Conservation (phyloP, 306 rosid species). For the Cicer yamashitae region DNA sequence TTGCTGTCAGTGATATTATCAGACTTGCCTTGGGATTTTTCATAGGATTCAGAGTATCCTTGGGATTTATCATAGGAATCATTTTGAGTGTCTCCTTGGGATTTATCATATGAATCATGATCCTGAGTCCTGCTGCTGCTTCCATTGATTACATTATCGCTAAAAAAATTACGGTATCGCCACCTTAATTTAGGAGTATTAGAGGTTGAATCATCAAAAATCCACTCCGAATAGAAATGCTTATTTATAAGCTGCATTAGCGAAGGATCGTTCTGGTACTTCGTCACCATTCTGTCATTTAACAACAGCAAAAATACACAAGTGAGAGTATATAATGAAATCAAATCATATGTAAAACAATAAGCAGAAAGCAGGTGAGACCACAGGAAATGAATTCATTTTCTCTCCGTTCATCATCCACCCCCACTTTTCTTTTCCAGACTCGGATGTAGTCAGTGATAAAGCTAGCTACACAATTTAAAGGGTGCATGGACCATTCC, state of each 20-base stretch:
- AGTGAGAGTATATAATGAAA: conserved; percentile 9
- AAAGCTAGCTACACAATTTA: conserved; percentile 13
- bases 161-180: conserved; percentile 79
- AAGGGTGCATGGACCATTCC: not conserved
- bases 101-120: conserved; percentile 45
- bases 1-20: conserved; percentile 46
- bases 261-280: conserved; percentile 55
- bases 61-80: conserved; percentile 47
- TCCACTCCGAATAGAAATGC: conserved; percentile 72
- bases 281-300: conserved; percentile 67
- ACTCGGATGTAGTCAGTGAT: conserved; percentile 19
- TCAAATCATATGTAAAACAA: conserved; percentile 10
- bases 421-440: conserved; percentile 10
- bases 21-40: conserved; percentile 42
- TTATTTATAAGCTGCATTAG: conserved; percentile 63
- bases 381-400: conserved; percentile 11
- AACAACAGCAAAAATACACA: conserved; percentile 25
- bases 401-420: not conserved
- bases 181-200: conserved; percentile 68
- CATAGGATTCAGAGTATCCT: conserved; percentile 47
- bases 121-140: conserved; percentile 49
- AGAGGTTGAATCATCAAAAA: conserved; percentile 73
- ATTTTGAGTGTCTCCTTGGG: conserved; percentile 44
- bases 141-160: conserved; percentile 56
- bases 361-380: not conserved